Conservation (phyloP, 2,329 filamentous ascomycete genomes). For the Dichotomopilus funicola region DNA sequence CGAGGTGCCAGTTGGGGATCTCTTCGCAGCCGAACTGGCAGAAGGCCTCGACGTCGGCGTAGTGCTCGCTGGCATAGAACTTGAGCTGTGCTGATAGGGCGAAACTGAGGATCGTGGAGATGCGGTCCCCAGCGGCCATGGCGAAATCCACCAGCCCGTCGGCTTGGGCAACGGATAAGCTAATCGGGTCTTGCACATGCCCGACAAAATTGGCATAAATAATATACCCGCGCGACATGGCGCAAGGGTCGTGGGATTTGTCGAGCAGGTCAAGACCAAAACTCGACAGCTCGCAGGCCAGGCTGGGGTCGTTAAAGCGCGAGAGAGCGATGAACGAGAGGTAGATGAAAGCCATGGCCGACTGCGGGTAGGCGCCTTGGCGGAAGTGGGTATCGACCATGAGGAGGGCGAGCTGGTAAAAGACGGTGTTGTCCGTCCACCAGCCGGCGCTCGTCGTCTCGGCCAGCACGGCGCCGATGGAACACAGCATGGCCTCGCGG, state of each 20-base stretch:
- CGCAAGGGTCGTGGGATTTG: conserved; percentile 56
- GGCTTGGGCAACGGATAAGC: conserved; percentile 51
- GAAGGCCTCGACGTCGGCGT: conserved; percentile 62
- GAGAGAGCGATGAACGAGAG: conserved; percentile 60
- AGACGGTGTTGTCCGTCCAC: conserved; percentile 66
- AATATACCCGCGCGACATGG: conserved; percentile 61
- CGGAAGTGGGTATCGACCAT: conserved; percentile 61
- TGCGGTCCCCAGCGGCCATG: conserved; percentile 61
- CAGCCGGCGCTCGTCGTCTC: conserved; percentile 65
- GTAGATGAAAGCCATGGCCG: conserved; percentile 61
- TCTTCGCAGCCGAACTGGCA: conserved; percentile 69
- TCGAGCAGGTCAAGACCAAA: conserved; percentile 60
- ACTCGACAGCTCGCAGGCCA: conserved; percentile 58
- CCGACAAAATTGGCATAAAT: conserved; percentile 64
- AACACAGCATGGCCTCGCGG: conserved; percentile 50
- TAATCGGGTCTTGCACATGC: conserved; percentile 60
- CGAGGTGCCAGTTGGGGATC: conserved; percentile 63
- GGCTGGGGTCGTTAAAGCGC: conserved; percentile 64
- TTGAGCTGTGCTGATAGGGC: conserved; percentile 61
- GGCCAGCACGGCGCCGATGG: conserved; percentile 62
- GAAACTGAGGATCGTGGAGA: conserved; percentile 64
- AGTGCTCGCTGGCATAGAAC: conserved; percentile 64
- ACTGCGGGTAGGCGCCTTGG: conserved; percentile 61
- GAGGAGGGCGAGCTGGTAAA: conserved; percentile 62
- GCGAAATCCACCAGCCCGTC: conserved; percentile 62